A percentile compares a stretch with the other conserved stretches of the same genome.
Conservation (phyloP, 768 basidiomycete genomes). For the Phallus indusiatus region DNA sequence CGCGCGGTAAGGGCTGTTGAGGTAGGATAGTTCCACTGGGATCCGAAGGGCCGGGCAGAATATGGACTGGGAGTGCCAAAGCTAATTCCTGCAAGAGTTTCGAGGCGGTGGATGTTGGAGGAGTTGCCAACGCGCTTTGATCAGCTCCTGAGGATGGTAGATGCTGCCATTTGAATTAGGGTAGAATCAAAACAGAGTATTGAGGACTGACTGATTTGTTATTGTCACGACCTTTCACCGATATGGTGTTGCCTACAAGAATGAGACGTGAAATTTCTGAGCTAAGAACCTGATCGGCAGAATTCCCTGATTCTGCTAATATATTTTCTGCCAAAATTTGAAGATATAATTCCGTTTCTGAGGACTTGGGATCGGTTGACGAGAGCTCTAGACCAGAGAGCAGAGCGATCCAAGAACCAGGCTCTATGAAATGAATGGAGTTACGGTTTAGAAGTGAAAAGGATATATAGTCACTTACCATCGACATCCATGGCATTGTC, state of each 20-base stretch:
- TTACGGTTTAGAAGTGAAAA: background rate
- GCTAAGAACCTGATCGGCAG: slow-evolving; percentile 52
- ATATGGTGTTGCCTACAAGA: slow-evolving; percentile 74
- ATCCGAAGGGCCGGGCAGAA: slow-evolving; percentile 82
- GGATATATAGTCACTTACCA: slow-evolving; percentile 30
- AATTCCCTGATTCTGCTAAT: slow-evolving; percentile 70
- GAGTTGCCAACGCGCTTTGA: background rate
- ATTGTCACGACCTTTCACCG: background rate
- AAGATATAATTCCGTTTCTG: slow-evolving; percentile 45
- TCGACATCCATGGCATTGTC: slow-evolving; percentile 60
- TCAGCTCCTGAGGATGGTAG: background rate
- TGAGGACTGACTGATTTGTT: background rate
- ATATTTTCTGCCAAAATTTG: slow-evolving; percentile 90
- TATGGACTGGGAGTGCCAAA: slow-evolving; percentile 70
- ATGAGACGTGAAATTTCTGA: slow-evolving; percentile 76
- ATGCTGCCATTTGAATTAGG: background rate
- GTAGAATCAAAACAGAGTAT: background rate
- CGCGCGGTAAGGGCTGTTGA: slow-evolving; percentile 85
- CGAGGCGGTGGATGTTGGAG: slow-evolving; percentile 3
- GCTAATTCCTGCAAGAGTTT: slow-evolving; percentile 57
- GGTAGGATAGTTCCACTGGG: slow-evolving; percentile 86
- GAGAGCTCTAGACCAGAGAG: slow-evolving; percentile 83
- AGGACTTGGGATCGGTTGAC: slow-evolving; percentile 44
- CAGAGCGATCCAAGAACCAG: slow-evolving; percentile 74
- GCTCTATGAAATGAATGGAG: background rate